Base-by-base conservation (phyloP, 352 stramenopile genomes). In the Pythium scleroteichum region DNA sequence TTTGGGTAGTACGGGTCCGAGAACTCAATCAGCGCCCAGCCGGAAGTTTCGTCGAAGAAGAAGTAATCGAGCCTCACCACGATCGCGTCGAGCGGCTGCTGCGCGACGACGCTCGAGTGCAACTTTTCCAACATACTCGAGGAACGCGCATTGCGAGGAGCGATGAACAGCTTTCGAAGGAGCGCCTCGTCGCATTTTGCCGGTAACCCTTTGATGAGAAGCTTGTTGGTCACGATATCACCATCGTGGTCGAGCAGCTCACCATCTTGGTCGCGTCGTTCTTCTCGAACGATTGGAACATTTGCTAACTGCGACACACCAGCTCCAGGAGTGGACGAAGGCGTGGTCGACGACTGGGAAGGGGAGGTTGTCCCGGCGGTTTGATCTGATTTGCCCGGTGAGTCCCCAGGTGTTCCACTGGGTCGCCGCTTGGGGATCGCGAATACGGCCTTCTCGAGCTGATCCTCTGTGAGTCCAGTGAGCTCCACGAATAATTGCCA, bases 401-500 rank as follows among this genome's bases (percentile, higher is more conserved):
- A 51, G 23, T 59, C 53, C 9, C 26, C 29, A 4, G 33, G 20
- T 59, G 73, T 65, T 13, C 65, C 71, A 16, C 55, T 38, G 9
- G 67, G 59, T 14, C 78, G 78, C 22, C 73, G 75, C 53, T 94
- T 95, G 23, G 86, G 86, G 52, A 95, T 95, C 9, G 82, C 85
- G 60, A 95, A 95, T 32, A 95, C 74, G 7, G 64, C 57, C n/a
- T 80, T 68, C 10, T 67, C 68, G 14, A 79, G 74, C 47, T 89
- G 72, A 3, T 91, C 79, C 17, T 82, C 71, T 1, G 74, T 81
- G 39, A 88, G 44, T 1, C 74, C 76, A 17, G 71, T 66, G 2
- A 85, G 59, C 14, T 79, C 71, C 38, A 83, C 72, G 58, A 90
- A 95, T 1, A 95, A 27, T n/a, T 95, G 83, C 81, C 84, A 94